Percentiles rank a stretch among this genome's conserved stretches.
phyloP scores from a whole-genome alignment of 2,329 filamentous ascomycete genomes.

The Epichloe baconii region DNA sequence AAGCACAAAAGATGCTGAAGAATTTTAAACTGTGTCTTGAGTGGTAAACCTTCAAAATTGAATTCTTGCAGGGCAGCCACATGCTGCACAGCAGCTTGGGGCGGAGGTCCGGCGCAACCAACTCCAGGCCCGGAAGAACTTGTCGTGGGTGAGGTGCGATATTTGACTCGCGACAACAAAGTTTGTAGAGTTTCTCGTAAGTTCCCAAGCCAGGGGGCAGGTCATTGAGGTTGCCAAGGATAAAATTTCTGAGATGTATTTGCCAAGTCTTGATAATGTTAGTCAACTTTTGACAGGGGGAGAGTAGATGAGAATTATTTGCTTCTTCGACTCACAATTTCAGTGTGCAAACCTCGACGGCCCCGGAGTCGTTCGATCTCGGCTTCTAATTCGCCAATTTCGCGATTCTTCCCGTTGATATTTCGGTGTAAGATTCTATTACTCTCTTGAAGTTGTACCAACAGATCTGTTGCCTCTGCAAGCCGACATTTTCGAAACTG shows the following conservation, averaged over 20 bases:
- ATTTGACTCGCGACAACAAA: constrained; percentile 12
- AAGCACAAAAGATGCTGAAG: constrained; percentile 25
- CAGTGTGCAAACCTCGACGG: background rate
- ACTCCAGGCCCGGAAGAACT: constrained; percentile 8
- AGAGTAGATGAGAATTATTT: background rate
- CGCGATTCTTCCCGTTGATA: too few relatives aligned
- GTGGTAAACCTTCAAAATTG: background rate
- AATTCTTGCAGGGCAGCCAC: background rate
- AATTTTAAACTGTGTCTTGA: constrained; percentile 20
- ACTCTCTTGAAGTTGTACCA: background rate
- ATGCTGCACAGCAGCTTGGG: background rate
- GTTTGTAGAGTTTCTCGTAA: constrained; percentile 8
- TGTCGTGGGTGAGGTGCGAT: constrained; percentile 5
- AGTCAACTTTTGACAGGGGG: background rate
- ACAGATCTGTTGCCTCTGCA: background rate
- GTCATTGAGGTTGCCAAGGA: rapidly evolving
- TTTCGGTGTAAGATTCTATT: too few relatives aligned
- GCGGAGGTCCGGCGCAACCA: background rate
- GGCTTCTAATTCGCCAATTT: background rate
- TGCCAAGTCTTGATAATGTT: constrained; percentile 1
- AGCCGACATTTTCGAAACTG: background rate
- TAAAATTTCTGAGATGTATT: background rate
- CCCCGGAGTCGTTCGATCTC: background rate
- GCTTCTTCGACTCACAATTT: background rate
- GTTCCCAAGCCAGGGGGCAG: background rate